Base-by-base conservation (phyloP, 1,284 basidiomycete species). In the Rhodotorula sp. region DNA sequence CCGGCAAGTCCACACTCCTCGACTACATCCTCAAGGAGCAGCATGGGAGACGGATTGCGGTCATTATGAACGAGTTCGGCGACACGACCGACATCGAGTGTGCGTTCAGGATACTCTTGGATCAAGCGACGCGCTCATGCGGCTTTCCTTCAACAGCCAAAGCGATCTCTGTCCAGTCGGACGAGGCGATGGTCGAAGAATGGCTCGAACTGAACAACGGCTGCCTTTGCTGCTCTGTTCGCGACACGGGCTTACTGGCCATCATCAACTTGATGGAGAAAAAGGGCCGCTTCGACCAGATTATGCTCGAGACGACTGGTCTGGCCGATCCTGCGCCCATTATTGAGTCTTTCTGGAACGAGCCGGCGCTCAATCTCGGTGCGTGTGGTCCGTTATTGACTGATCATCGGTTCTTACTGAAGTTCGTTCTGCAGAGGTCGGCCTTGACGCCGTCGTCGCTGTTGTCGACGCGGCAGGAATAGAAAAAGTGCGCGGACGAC, bases 1-100 rank as follows among this genome's bases (percentile, higher is more conserved):
- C 81, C 11, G 93, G 93, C 47, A 96, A 96, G 82, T 92, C 91
- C 11, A 94, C 93, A 0, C 82, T 95, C 48, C 84, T 97, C 20
- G 78, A 84, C 76, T 88, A 92, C 48, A 94, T 96, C 71, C 82
- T 97, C 70, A 94, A 90, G 8, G 91, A 92, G 77, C 84, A 89
- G 56, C 94, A 96, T 84, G 93, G 94, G 1, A 92, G 93, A 78
- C 87, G 90, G 52, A 95, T 97, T 72, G 94, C 94, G 7, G 94
- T 97, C 32, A 95, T 96, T 77, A 94, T 97, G 92, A 97, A 96
- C 78, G 93, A 93, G 78, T 92, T 92, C 77, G 90, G 89, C 19
- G 90, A 91, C 72, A 82, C 82, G 29, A 81, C 79, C 78, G 81
- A 81, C 70, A 82, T 83, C 39, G 80, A 83, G 75, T 78, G 81